These are phyloP conservation scores for Akanthomyces dipterigenus DNA, from an alignment of 2,329 filamentous ascomycete species.

Conservation along the genomic window DNA sequence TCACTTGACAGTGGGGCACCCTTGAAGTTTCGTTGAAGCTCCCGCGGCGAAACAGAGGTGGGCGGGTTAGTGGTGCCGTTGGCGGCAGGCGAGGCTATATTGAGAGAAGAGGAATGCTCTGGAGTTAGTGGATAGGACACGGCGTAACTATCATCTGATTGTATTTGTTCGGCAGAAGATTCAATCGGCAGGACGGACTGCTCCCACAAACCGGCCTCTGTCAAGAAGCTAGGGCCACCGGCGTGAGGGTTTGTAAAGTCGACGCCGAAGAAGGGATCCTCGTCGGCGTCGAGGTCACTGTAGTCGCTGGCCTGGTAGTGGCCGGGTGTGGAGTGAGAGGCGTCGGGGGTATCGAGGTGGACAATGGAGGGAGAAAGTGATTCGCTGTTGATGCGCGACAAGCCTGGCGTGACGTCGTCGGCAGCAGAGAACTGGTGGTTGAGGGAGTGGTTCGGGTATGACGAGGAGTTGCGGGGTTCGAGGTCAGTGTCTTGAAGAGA, in stretches of 20 bases:
- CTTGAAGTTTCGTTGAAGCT: constrained; percentile 35
- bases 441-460: constrained; percentile 10
- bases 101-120: constrained; percentile 42
- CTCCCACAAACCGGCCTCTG: constrained; percentile 19
- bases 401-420: constrained; percentile 36
- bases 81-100: constrained; percentile 35
- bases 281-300: constrained; percentile 32
- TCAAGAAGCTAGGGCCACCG: constrained; percentile 40
- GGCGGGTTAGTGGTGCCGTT: constrained; percentile 21
- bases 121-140: constrained; percentile 42
- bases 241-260: constrained; percentile 38
- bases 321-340: constrained; percentile 40
- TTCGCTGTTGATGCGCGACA: constrained; percentile 32
- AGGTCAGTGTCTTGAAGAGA: constrained; percentile 24
- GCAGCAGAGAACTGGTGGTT: constrained; percentile 18
- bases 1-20: constrained; percentile 24
- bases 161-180: constrained; percentile 13
- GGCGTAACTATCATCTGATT: constrained; percentile 20
- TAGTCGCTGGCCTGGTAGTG: constrained; percentile 45
- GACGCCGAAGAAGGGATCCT: constrained; percentile 46
- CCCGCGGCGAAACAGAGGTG: constrained; percentile 34
- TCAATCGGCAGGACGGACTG: constrained; percentile 15
- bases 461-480: constrained; percentile 26
- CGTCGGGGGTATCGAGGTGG: constrained; percentile 40
- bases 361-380: constrained; percentile 24